These are phyloP conservation scores for Leucogyrophana mollusca DNA, from an alignment of 768 basidiomycete genomes.

Conservation along the genomic window DNA sequence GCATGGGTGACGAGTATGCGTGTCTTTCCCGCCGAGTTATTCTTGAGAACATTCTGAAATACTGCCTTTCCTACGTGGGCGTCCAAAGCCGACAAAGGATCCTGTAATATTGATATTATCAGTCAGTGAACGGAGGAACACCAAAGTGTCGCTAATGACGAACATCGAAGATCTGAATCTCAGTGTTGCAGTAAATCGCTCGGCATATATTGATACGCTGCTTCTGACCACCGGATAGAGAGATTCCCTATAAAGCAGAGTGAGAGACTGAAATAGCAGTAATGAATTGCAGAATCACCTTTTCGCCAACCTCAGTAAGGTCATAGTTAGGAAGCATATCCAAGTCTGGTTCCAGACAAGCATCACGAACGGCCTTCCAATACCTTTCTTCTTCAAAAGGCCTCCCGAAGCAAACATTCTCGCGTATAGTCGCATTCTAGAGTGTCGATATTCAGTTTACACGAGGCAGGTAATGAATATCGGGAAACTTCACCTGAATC, in stretches of 20 bases:
- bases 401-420: constrained; percentile 87
- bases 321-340: constrained; percentile 77
- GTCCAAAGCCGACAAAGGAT: constrained; percentile 88
- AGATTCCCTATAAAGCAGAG: constrained; percentile 60
- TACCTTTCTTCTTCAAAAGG: constrained; percentile 81
- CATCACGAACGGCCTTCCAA: constrained; percentile 75
- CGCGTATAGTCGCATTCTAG: constrained; percentile 82
- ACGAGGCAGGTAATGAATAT: background rate
- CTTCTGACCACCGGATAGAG: constrained; percentile 79
- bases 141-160: constrained; percentile 8
- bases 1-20: constrained; percentile 91
- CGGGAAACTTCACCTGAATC: constrained; percentile 63
- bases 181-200: constrained; percentile 81
- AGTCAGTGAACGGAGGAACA: constrained; percentile 1
- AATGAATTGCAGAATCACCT: constrained; percentile 24
- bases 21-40: constrained; percentile 65
- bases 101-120: constrained; percentile 34
- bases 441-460: background rate
- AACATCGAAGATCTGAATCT: constrained; percentile 82
- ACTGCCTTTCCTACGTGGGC: constrained; percentile 89
- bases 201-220: constrained; percentile 86
- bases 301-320: constrained; percentile 82
- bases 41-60: constrained; percentile 79
- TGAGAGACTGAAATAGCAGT: constrained; percentile 5
- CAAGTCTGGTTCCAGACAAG: constrained; percentile 79